phyloP scores from a whole-genome alignment of 139 green algal species.

The Tetratostichococcus sp. region DNA sequence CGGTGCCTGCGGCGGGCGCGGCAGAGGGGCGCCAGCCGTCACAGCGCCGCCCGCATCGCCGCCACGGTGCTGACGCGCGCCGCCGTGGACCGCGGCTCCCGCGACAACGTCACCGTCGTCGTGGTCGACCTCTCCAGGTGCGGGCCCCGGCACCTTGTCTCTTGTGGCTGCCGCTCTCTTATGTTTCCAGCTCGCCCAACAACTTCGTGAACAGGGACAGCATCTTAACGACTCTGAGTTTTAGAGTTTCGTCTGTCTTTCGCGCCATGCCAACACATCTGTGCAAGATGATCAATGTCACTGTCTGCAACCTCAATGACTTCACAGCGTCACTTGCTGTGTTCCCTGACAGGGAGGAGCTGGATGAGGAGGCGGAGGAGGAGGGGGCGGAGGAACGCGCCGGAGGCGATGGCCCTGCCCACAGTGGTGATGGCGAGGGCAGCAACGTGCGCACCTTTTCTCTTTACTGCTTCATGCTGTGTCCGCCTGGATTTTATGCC shows the following conservation, averaged over 20 bases:
- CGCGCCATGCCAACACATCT: no score
- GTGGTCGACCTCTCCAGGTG: slow-evolving; percentile 50
- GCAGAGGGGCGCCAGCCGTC: slow-evolving; percentile 26
- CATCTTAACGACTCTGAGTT: no score
- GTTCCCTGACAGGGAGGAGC: neutral
- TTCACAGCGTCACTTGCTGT: no score
- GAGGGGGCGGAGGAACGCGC: neutral
- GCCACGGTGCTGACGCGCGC: slow-evolving; percentile 64
- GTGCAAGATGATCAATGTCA: no score
- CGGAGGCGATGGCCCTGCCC: neutral
- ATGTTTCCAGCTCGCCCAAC: no score
- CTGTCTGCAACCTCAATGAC: no score
- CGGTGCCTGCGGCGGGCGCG: slow-evolving; percentile 41
- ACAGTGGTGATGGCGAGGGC: neutral
- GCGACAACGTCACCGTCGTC: slow-evolving; percentile 66
- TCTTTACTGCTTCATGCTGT: no score
- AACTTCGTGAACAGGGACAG: no score
- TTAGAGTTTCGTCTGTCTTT: no score
- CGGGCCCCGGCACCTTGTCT: neutral
- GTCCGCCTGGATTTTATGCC: no score
- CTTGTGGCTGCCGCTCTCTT: neutral
- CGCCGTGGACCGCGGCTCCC: slow-evolving; percentile 49
- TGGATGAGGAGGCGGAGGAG: neutral
- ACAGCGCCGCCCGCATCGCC: slow-evolving; percentile 38
- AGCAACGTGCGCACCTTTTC: neutral